Base-by-base conservation (phyloP, 1,284 basidiomycete species). In the Marasmius sp. region DNA sequence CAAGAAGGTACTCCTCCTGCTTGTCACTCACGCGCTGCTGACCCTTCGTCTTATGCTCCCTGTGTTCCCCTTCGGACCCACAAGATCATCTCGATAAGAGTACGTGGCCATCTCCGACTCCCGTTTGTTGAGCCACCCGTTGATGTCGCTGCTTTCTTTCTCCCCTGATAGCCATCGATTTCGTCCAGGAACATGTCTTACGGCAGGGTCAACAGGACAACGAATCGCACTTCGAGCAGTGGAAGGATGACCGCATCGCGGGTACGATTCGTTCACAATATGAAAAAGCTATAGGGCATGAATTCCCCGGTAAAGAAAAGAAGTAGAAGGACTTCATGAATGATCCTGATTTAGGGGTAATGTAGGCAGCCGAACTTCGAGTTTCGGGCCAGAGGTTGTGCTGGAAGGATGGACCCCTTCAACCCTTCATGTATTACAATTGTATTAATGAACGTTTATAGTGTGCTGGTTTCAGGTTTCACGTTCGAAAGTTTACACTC, bases 121-220 rank as follows among this genome's bases (percentile, higher is more conserved):
- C 27, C 27, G 27, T 27, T 27, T 27, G 5, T 14, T 34, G 18
- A n/a, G 22, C n/a, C n/a, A 11, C 36, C 33, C 14, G 7, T 45
- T n/a, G 7, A 45, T 20, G 2, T 8, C 8, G n/a, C 8, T 48
- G 6, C 41, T 22, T 4, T 14, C 39, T 20, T 16, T 18, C 14
- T 18, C 33, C 53, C 16, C 38, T 38, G 60, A 9, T 53, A 79
- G 77, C 74, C 12, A 74, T 79, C 63, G 77, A 80, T 62, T 73
- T 77, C 55, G 71, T 78, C 49, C 79, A 81, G 64, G 74, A 79
- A 63, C 74, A 80, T 59, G 66, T 80, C 34, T 63, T 80, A 18
- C 70, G 71, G 56, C 66, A 77, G 62, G 78, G 78, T 33, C 65
- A 71, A 27, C 78, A 81, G 66, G 62, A 70, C 37, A 68, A 79